A percentile compares a stretch with the other conserved stretches of the same genome.
phyloP scores from a whole-genome alignment of 768 basidiomycete genomes.

The Podaxis sp. region DNA sequence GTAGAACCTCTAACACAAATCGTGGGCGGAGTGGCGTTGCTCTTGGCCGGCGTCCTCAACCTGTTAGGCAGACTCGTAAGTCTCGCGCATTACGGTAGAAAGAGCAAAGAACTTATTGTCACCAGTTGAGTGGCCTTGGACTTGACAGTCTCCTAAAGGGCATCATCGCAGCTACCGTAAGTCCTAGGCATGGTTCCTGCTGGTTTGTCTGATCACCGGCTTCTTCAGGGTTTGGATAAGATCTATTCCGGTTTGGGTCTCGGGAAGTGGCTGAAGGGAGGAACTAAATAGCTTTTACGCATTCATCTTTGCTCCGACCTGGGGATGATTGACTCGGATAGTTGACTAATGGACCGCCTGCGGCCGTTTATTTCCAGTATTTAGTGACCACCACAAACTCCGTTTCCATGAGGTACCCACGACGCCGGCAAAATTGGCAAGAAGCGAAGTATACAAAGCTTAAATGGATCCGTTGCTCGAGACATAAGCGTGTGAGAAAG shows the following conservation, averaged over 20 bases:
- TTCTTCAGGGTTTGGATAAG: conserved; percentile 30
- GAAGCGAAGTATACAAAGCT: background rate
- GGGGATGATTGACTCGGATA: background rate
- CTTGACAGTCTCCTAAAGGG: conserved; percentile 33
- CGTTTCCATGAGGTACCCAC: too few species aligned
- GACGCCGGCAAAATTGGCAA: too few species aligned
- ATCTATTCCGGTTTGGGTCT: conserved; percentile 35
- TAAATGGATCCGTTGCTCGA: background rate
- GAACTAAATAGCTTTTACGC: background rate
- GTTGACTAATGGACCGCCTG: background rate
- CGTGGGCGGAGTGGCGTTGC: conserved; percentile 35
- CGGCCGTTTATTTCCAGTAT: background rate
- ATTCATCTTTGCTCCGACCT: too few species aligned
- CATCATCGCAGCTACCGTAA: conserved; percentile 30
- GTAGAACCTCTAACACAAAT: conserved; percentile 38
- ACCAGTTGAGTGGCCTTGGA: conserved; percentile 30
- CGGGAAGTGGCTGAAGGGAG: conserved; percentile 26
- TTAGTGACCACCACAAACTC: background rate
- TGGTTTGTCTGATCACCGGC: background rate
- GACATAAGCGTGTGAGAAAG: background rate
- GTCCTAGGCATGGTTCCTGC: background rate
- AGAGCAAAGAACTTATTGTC: background rate
- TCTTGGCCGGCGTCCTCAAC: conserved; percentile 36
- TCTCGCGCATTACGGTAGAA: background rate
- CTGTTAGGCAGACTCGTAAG: conserved; percentile 30